These are phyloP conservation scores for Herpotrichia juniperi DNA, from an alignment of 2,329 filamentous ascomycete species.

Conservation along the genomic window DNA sequence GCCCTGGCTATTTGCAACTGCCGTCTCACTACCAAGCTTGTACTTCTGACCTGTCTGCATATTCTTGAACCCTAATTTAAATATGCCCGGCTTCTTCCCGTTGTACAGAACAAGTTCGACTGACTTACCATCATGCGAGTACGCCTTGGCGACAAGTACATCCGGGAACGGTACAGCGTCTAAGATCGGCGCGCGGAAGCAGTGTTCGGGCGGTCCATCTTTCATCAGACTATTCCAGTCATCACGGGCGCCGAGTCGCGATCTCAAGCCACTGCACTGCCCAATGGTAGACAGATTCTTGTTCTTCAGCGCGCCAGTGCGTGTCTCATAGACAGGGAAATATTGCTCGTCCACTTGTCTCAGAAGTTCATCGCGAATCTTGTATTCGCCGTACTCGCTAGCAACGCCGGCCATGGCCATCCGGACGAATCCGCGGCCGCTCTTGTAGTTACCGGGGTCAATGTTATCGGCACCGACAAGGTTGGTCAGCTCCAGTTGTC, in stretches of 20 bases:
- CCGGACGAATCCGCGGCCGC: slow-evolving; percentile 9
- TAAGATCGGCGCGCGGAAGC: slow-evolving; percentile 16
- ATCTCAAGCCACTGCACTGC: slow-evolving; percentile 5
- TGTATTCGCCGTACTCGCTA: slow-evolving; percentile 19
- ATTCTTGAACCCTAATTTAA: slow-evolving; percentile 18
- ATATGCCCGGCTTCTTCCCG: slow-evolving; percentile 10
- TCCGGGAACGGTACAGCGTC: slow-evolving; percentile 17
- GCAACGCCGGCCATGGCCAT: slow-evolving; percentile 16
- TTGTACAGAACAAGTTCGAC: slow-evolving; percentile 20
- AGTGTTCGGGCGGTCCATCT: slow-evolving; percentile 14
- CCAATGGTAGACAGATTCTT: slow-evolving; percentile 14
- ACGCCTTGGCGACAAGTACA: slow-evolving; percentile 20
- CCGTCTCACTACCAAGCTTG: slow-evolving; percentile 4
- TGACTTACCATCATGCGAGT: slow-evolving; percentile 15
- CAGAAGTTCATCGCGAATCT: slow-evolving; percentile 16
- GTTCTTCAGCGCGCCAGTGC: slow-evolving; percentile 18
- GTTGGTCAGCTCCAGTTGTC: slow-evolving; percentile 11
- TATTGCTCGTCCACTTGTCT: slow-evolving; percentile 18
- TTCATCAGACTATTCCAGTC: slow-evolving; percentile 17
- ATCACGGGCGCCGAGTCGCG: slow-evolving; percentile 8
- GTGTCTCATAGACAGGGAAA: slow-evolving; percentile 14
- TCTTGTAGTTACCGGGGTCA: slow-evolving; percentile 25
- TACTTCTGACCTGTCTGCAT: slow-evolving; percentile 14
- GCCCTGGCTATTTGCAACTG: slow-evolving; percentile 8
- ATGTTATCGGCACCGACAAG: slow-evolving; percentile 23